Evolutionary conservation across 2,329 filamentous ascomycete genomes (phyloP).

Genomic region (Fusarium dlaminii): DNA sequence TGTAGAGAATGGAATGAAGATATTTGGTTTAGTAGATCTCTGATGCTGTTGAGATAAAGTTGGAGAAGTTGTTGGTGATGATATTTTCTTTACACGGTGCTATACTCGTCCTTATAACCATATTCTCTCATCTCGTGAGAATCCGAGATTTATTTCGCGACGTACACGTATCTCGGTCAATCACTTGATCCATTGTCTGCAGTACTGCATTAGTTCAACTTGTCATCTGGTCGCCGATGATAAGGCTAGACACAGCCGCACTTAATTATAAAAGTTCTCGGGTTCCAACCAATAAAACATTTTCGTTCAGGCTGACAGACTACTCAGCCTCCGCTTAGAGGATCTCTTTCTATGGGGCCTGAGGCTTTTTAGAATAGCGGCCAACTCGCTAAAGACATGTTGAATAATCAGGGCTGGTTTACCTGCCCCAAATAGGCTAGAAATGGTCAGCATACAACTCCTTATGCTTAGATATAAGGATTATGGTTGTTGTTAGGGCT

Average conservation of each 20-base stretch:
- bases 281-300: neutral
- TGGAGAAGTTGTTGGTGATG: neutral
- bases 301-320: neutral
- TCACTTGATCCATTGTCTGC: neutral
- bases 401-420: neutral
- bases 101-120: neutral
- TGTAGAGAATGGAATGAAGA: neutral
- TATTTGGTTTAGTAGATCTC: rapidly evolving
- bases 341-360: neutral
- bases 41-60: neutral
- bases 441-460: neutral
- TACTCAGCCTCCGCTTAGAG: neutral
- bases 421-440: neutral
- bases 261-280: neutral
- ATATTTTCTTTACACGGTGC: neutral
- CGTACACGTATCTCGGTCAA: neutral
- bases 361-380: neutral
- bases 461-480: neutral
- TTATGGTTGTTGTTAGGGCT: neutral
- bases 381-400: neutral
- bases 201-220: neutral
- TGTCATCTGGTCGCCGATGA: neutral
- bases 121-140: neutral
- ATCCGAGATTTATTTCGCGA: neutral
- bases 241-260: neutral